These are phyloP conservation scores for Pulveroboletus sp. DNA, from an alignment of 768 basidiomycete species.

Conservation along the genomic window DNA sequence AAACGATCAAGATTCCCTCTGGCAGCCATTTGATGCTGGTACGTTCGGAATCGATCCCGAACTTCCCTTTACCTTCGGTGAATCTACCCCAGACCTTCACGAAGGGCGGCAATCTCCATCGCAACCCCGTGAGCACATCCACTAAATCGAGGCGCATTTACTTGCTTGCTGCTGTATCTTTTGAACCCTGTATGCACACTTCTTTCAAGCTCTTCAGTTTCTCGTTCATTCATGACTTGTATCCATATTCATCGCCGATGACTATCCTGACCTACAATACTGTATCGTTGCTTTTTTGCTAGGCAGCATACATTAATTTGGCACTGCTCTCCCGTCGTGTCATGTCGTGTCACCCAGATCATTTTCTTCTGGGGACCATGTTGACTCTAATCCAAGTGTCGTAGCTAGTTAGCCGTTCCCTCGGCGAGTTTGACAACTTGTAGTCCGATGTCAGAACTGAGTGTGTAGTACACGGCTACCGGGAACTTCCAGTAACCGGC, in stretches of 20 bases:
- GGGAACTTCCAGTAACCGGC: slow-evolving; percentile 12
- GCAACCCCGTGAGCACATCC: slow-evolving; percentile 12
- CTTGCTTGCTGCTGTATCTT: slow-evolving; percentile 10
- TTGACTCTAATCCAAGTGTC: slow-evolving; percentile 7
- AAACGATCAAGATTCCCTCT: slow-evolving; percentile 40
- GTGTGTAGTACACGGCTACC: background rate
- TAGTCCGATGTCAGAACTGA: background rate
- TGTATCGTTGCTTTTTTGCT: slow-evolving; percentile 23
- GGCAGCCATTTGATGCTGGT: slow-evolving; percentile 64
- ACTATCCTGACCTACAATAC: slow-evolving; percentile 17
- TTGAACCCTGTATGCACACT: slow-evolving; percentile 14
- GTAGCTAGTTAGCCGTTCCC: background rate
- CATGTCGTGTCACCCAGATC: background rate
- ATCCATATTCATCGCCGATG: slow-evolving; percentile 27
- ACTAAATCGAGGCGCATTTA: background rate
- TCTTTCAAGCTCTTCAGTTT: slow-evolving; percentile 1
- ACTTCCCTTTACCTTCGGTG: slow-evolving; percentile 58
- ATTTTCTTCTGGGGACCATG: too few species aligned
- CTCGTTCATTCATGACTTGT: slow-evolving; percentile 16
- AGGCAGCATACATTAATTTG: slow-evolving; percentile 29
- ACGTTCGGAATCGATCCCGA: slow-evolving; percentile 77
- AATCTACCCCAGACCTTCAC: slow-evolving; percentile 27
- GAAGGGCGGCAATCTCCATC: slow-evolving; percentile 29
- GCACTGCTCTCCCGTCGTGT: slow-evolving; percentile 5
- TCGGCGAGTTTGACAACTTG: background rate